Conservation (phyloP, 2,329 filamentous ascomycete species). For the Fonsecaea monophora region DNA sequence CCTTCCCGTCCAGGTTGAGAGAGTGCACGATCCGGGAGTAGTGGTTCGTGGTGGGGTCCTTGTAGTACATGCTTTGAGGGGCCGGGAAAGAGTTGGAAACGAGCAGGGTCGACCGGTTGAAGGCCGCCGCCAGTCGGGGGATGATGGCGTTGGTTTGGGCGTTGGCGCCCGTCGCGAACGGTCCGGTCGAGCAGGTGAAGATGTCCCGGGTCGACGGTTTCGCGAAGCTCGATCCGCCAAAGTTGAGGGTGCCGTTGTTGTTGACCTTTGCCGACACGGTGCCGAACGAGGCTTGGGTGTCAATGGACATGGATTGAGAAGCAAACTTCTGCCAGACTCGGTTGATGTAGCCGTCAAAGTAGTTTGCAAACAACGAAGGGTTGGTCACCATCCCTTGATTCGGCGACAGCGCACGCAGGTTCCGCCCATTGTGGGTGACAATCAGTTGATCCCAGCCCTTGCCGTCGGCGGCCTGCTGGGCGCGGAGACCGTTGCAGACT, state of each 20-base stretch:
- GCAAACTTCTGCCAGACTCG: slow-evolving; percentile 59
- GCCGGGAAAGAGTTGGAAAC: slow-evolving; percentile 54
- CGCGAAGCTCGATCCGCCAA: slow-evolving; percentile 58
- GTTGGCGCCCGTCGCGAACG: slow-evolving; percentile 58
- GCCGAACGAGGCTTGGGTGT: slow-evolving; percentile 69
- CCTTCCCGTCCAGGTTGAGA: slow-evolving; percentile 63
- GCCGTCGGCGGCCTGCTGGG: slow-evolving; percentile 63
- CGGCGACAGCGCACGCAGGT: slow-evolving; percentile 52
- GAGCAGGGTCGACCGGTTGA: slow-evolving; percentile 75
- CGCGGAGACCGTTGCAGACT: slow-evolving; percentile 61
- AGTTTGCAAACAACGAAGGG: slow-evolving; percentile 56
- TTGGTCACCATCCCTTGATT: slow-evolving; percentile 53
- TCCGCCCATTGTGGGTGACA: slow-evolving; percentile 51
- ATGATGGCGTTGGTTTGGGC: slow-evolving; percentile 67
- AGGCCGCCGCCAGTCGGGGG: slow-evolving; percentile 75
- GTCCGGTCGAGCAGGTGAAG: slow-evolving; percentile 69
- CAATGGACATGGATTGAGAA: slow-evolving; percentile 59
- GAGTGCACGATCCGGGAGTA: slow-evolving; percentile 70
- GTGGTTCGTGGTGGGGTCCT: slow-evolving; percentile 66
- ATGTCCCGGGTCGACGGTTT: slow-evolving; percentile 68
- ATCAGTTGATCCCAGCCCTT: slow-evolving; percentile 68
- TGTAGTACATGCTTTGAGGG: slow-evolving; percentile 63
- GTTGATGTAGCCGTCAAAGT: slow-evolving; percentile 61
- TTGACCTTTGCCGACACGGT: slow-evolving; percentile 59
- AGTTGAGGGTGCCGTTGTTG: slow-evolving; percentile 48